These are phyloP conservation scores for Myxozyma mucilagina DNA, from an alignment of 805 yeast species.

Conservation along the genomic window DNA sequence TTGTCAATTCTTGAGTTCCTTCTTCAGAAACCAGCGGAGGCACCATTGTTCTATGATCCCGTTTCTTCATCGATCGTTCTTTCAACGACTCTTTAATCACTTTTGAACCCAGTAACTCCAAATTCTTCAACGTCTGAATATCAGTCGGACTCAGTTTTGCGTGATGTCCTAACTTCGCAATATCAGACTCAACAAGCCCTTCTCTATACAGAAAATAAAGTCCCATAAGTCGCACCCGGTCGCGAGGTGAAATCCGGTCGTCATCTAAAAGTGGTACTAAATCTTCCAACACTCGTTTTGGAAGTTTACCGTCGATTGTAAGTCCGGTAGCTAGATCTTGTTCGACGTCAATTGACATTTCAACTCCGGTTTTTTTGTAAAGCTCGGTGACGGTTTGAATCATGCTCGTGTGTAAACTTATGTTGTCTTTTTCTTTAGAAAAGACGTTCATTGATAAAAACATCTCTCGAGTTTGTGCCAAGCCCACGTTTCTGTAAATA, in stretches of 20 bases:
- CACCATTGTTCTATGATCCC: background rate
- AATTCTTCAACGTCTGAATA: conserved; percentile 57
- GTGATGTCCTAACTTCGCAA: conserved; percentile 65
- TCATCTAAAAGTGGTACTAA: conserved; percentile 54
- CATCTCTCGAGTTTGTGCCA: conserved; percentile 53
- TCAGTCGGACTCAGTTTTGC: conserved; percentile 45
- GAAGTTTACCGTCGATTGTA: conserved; percentile 63
- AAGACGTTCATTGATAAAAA: conserved; percentile 49
- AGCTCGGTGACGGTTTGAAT: conserved; percentile 20
- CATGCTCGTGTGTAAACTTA: conserved; percentile 25
- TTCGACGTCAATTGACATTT: conserved; percentile 80
- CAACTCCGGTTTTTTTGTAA: conserved; percentile 41
- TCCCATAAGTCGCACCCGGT: conserved; percentile 72
- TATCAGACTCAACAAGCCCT: conserved; percentile 74
- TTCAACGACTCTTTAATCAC: conserved; percentile 48
- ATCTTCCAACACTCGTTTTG: conserved; percentile 59
- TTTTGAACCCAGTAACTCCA: conserved; percentile 59
- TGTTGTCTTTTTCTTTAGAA: conserved; percentile 48
- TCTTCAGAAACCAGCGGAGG: background rate
- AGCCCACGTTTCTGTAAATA: background rate
- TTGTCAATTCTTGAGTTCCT: conserved; percentile 42
- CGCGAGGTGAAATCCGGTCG: conserved; percentile 49
- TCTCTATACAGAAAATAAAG: conserved; percentile 79
- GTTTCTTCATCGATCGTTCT: conserved; percentile 46
- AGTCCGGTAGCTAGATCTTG: conserved; percentile 76